phyloP scores from a whole-genome alignment of 176 grass and related monocot species.

The Zoysia pacifica region DNA sequence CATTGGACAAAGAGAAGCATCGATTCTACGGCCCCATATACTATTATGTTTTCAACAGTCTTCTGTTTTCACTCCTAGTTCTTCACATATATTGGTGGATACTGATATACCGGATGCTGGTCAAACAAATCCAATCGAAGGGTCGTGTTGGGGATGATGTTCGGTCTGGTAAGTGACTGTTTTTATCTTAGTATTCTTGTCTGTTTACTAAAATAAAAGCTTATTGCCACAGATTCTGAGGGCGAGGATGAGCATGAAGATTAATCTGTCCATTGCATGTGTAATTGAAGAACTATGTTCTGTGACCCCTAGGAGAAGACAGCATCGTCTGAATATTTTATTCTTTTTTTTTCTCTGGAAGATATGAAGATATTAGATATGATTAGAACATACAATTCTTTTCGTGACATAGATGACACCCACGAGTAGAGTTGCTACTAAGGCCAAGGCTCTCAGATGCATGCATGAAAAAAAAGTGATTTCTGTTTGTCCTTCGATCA shows the following conservation, averaged over 20 bases:
- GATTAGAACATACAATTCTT: constrained; percentile 35
- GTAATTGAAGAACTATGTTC: constrained; percentile 29
- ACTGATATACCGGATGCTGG: constrained; percentile 79
- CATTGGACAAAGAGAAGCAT: constrained; percentile 70
- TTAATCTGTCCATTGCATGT: constrained; percentile 20
- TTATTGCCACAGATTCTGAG: constrained; percentile 83
- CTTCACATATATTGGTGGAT: constrained; percentile 96
- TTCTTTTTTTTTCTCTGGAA: neutral
- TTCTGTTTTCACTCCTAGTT: constrained; percentile 81
- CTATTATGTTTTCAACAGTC: constrained; percentile 93
- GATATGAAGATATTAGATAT: constrained; percentile 39
- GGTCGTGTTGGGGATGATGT: constrained; percentile 77
- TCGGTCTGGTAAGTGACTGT: constrained; percentile 66
- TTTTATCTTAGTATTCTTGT: neutral
- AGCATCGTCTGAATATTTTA: constrained; percentile 4
- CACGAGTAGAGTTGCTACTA: constrained; percentile 20
- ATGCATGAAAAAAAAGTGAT: constrained; percentile 7
- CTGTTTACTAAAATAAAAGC: constrained; percentile 18
- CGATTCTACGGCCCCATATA: constrained; percentile 75
- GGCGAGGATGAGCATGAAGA: constrained; percentile 82
- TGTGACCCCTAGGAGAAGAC: constrained; percentile 23
- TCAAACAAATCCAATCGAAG: constrained; percentile 84
- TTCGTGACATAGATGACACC: constrained; percentile 15
- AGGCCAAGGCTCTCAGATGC: constrained; percentile 7
- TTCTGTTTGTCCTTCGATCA: neutral